phyloP scores from a whole-genome alignment of 2,329 filamentous ascomycete species.

The Neofusicoccum kwambonambiense region DNA sequence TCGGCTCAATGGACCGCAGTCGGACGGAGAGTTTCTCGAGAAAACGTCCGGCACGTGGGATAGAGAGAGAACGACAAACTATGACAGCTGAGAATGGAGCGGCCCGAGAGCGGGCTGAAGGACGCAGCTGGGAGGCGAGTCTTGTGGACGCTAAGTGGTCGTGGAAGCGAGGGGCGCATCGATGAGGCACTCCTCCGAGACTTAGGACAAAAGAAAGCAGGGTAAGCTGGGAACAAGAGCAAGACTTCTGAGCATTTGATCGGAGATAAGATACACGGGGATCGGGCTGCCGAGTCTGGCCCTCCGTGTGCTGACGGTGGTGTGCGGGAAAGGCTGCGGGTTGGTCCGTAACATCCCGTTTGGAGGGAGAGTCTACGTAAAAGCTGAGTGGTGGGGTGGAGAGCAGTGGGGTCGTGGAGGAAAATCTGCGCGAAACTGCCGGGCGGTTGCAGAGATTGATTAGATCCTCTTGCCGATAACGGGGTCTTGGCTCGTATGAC shows the following conservation, averaged over 20 bases:
- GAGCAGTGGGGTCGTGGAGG: background rate
- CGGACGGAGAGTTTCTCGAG: background rate
- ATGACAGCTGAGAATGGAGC: background rate
- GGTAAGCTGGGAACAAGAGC: background rate
- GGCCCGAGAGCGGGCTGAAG: background rate
- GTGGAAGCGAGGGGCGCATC: background rate
- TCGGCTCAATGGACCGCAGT: background rate
- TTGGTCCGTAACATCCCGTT: constrained; percentile 2
- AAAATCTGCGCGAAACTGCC: background rate
- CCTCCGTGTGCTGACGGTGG: background rate
- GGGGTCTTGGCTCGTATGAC: constrained; percentile 1
- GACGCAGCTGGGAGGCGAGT: background rate
- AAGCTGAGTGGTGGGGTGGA: background rate
- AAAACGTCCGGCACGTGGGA: background rate
- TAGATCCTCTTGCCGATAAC: constrained; percentile 7
- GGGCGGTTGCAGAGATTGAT: background rate
- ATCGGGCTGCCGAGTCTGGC: background rate
- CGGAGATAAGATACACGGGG: constrained; percentile 7
- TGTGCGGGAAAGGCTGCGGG: background rate
- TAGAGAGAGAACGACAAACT: background rate
- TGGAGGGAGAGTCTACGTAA: background rate
- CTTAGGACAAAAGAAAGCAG: background rate
- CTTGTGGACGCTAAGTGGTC: background rate
- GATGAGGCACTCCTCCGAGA: background rate
- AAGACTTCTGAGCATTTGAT: background rate